Evolutionary conservation across 2,329 filamentous ascomycete species (phyloP), one percentile per base, ranked within the genome.

Genomic region (Botrytis elliptica): DNA sequence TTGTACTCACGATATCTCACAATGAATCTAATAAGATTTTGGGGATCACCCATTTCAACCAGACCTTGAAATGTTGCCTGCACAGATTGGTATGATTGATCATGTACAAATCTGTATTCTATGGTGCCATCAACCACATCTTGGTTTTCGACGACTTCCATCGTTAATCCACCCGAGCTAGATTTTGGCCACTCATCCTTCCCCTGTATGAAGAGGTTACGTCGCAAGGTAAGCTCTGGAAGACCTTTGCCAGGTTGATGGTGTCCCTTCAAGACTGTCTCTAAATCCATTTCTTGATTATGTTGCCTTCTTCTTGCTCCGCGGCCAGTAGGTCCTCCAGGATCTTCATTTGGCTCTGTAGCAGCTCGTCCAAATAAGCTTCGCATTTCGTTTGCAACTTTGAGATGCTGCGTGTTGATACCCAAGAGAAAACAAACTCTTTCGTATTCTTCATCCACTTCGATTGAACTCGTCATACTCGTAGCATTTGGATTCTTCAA

Each of bases 331-430:
- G 74, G 72, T 29, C 77, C 78, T 38, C 76, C 79, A 33, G 87
- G 86, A 62, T 90, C 87, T 70, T 88, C 85, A 60, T 83, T 81
- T 44, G 83, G 85, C 77, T 91, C 88, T 18, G 91, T 79, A 36
- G 90, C 90, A 40, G 89, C 75, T 87, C 88, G 76, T 7, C 91
- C 91, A 81, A 93, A 93, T 0, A 93, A 84, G 76, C 87, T 88
- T 73, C 90, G 91, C 94, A 99, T 98, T 84, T 99, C 96, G 79
- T 97, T 97, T 52, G 91, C 86, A 12, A 93, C 93, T 80, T 95
- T 95, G 18, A 99, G 87, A 78, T 94, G 89, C 77, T 92, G 88
- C 0, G 91, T 88, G 77, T 92, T 90, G 70, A 93, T 84, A 4
- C 86, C 83, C 0, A 93, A 84, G 20, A 92, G 82, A 33, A 85